phyloP scores from a whole-genome alignment of 306 rosid genomes.

The Arachis stenosperma region DNA sequence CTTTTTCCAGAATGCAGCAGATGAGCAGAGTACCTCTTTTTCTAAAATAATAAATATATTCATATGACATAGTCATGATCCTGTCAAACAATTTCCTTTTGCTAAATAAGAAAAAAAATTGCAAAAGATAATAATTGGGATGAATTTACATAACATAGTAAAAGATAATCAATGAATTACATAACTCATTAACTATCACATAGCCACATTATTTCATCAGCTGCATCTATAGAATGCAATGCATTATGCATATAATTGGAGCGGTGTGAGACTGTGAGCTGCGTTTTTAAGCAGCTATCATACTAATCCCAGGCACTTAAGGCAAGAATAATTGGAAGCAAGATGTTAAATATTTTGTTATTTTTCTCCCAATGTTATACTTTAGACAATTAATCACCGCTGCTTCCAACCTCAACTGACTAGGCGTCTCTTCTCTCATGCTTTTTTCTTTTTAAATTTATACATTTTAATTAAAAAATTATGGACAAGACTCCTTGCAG shows the following conservation, averaged over 20 bases:
- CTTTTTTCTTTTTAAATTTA: no score
- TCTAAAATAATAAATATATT: neutral
- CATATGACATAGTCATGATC: neutral
- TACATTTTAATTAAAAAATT: no score
- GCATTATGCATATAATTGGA: neutral
- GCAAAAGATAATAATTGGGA: no score
- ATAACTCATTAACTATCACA: no score
- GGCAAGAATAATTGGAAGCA: neutral
- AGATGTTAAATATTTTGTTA: neutral
- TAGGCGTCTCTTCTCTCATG: neutral
- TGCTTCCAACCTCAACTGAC: neutral
- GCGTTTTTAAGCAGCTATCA: neutral
- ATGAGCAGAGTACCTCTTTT: neutral
- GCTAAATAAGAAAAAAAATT: no score
- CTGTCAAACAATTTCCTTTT: no score
- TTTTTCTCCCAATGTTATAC: neutral
- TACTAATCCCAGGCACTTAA: neutral
- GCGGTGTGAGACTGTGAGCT: neutral
- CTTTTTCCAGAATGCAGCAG: neutral
- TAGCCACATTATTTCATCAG: no score
- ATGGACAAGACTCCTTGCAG: no score
- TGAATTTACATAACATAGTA: no score
- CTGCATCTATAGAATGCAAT: no score
- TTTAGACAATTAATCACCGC: neutral
- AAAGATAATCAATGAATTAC: no score